Evolutionary conservation across 495 filamentous ascomycete genomes (phyloP).

Genomic region (Annulohypoxylon moriforme): DNA sequence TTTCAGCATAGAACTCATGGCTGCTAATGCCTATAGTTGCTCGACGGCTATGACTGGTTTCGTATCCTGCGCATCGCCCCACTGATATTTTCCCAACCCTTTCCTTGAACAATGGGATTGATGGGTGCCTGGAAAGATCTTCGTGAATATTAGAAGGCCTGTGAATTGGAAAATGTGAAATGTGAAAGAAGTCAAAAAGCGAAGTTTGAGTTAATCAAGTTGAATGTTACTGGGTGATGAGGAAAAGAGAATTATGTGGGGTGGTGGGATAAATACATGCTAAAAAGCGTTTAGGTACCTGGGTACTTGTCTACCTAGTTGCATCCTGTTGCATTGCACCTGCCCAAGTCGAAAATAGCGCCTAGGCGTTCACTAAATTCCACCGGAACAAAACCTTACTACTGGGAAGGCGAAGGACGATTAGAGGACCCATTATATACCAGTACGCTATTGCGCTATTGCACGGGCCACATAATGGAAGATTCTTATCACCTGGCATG

Average conservation of each 20-base stretch:
- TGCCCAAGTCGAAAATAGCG: not conserved
- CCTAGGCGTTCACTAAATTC: not conserved
- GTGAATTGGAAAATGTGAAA: not conserved
- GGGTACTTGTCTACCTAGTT: not conserved
- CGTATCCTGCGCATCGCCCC: conserved; percentile 26
- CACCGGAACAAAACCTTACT: conserved; percentile 2
- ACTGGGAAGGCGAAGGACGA: not conserved
- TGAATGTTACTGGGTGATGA: conserved; percentile 3
- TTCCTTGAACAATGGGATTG: not conserved
- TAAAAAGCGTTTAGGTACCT: not conserved
- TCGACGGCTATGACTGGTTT: conserved; percentile 9
- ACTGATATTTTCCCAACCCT: not conserved
- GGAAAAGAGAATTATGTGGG: conserved; percentile 23
- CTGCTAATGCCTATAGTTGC: conserved; percentile 29
- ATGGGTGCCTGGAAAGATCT: not conserved
- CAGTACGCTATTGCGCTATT: not conserved
- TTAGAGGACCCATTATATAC: not conserved
- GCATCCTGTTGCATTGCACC: not conserved
- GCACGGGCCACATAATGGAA: not conserved
- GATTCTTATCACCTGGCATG: not conserved
- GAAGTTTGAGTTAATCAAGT: not conserved
- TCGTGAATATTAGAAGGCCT: not conserved
- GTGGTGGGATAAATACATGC: conserved; percentile 31
- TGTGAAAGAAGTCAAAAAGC: not conserved
- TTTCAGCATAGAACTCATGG: conserved; percentile 59